These are phyloP conservation scores for Epichloe uncinata DNA, from an alignment of 2,329 filamentous ascomycete species.

Conservation along the genomic window DNA sequence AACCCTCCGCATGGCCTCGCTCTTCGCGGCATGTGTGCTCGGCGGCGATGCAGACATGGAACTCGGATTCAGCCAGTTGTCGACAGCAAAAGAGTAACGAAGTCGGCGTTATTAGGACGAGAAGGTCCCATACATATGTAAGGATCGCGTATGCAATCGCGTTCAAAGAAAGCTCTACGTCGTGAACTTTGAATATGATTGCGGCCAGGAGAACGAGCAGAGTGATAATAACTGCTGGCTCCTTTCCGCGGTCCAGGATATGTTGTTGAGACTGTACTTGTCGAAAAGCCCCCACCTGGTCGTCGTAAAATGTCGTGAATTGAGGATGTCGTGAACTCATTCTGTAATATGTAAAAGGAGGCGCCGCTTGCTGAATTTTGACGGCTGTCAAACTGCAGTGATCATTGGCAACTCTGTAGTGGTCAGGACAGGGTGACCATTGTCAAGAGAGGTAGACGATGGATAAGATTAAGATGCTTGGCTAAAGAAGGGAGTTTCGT, in stretches of 20 bases:
- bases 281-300: slow-evolving; percentile 20
- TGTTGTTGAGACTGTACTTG: slow-evolving; percentile 14
- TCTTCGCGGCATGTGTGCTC: slow-evolving; percentile 44
- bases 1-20: slow-evolving; percentile 49
- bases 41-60: slow-evolving; percentile 24
- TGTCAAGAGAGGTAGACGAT: slow-evolving; percentile 3
- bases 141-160: slow-evolving; percentile 14
- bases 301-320: slow-evolving; percentile 23
- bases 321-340: slow-evolving; percentile 22
- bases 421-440: slow-evolving; percentile 10
- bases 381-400: slow-evolving; percentile 9
- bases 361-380: not conserved
- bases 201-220: slow-evolving; percentile 20
- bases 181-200: slow-evolving; percentile 21
- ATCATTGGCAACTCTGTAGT: slow-evolving; percentile 4
- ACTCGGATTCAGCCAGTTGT: slow-evolving; percentile 38
- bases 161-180: slow-evolving; percentile 18
- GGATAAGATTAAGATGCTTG: not conserved
- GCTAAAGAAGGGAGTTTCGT: not conserved
- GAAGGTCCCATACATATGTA: slow-evolving; percentile 44
- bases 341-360: slow-evolving; percentile 12
- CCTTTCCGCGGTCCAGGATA: slow-evolving; percentile 19
- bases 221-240: slow-evolving; percentile 23
- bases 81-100: slow-evolving; percentile 44
- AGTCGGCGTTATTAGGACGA: slow-evolving; percentile 44